Percentiles rank a stretch among this genome's conserved stretches.
phyloP scores from a whole-genome alignment of 2,329 filamentous ascomycete genomes.

The Neopestalotiopsis sp. region DNA sequence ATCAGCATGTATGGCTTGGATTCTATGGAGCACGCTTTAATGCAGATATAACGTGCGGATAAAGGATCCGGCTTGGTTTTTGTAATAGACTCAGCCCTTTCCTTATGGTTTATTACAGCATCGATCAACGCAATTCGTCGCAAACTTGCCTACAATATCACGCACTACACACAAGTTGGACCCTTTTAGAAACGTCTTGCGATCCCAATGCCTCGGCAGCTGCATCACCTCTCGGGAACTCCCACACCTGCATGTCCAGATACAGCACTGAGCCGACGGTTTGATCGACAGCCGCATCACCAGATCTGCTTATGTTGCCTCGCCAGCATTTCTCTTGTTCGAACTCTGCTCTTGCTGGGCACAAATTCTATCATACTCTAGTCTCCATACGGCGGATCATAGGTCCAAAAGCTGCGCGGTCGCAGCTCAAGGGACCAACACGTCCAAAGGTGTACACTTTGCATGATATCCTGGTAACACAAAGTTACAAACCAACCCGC shows the following conservation, averaged over 20 bases:
- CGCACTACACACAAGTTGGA: background rate
- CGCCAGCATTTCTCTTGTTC: background rate
- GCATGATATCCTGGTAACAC: background rate
- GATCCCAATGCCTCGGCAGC: background rate
- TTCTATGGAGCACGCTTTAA: too few relatives aligned
- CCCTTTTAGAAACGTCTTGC: background rate
- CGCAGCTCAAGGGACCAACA: background rate
- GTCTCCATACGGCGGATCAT: background rate
- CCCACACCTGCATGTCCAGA: background rate
- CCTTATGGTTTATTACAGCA: background rate
- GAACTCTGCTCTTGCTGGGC: background rate
- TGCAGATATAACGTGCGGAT: background rate
- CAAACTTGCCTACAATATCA: background rate
- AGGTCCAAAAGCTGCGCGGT: background rate
- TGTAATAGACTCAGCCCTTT: background rate
- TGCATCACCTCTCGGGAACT: background rate
- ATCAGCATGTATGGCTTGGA: too few relatives aligned
- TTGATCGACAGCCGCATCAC: background rate
- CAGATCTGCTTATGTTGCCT: background rate
- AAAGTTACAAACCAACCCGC: background rate
- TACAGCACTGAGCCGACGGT: background rate
- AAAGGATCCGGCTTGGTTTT: background rate
- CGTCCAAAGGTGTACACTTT: background rate
- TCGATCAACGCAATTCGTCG: background rate
- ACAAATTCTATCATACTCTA: background rate